Conservation (phyloP, 306 rosid species). For the Herpetospermum pedunculosum region DNA sequence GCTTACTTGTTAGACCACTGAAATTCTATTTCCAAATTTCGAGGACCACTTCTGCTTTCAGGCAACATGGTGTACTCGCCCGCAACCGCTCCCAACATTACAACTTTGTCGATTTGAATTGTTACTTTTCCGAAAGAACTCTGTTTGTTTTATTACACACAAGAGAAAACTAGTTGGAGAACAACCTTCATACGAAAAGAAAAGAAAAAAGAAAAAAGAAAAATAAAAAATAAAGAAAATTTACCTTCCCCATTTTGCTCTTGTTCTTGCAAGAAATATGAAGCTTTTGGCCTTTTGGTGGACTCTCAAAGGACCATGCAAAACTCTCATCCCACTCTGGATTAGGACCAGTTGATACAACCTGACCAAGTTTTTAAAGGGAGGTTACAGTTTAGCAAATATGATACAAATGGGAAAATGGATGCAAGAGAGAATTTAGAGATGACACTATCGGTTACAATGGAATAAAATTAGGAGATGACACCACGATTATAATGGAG, state of each 20-base stretch:
- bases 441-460: not conserved
- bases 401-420: not conserved
- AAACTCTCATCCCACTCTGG: slow-evolving; percentile 98
- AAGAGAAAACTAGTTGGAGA: not conserved
- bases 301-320: slow-evolving; percentile 96
- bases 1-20: slow-evolving; percentile 88
- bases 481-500: not conserved
- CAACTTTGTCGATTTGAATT: slow-evolving; percentile 89
- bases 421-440: not conserved
- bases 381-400: not conserved
- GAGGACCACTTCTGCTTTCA: slow-evolving; percentile 86
- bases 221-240: not conserved
- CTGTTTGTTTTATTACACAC: slow-evolving; percentile 36
- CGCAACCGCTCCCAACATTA: slow-evolving; percentile 95
- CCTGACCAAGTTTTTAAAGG: slow-evolving; percentile 36
- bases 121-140: slow-evolving; percentile 96
- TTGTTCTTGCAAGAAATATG: slow-evolving; percentile 97
- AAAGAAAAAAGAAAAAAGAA: not conserved
- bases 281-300: slow-evolving; percentile 97
- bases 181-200: not conserved
- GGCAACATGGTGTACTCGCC: slow-evolving; percentile 92
- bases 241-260: slow-evolving; percentile 99
- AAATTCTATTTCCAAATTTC: slow-evolving; percentile 94
- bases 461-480: not conserved
- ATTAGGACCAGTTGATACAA: slow-evolving; percentile 87